Conservation (phyloP, 176 grass and related monocot species). For the Oryza meyeriana region DNA sequence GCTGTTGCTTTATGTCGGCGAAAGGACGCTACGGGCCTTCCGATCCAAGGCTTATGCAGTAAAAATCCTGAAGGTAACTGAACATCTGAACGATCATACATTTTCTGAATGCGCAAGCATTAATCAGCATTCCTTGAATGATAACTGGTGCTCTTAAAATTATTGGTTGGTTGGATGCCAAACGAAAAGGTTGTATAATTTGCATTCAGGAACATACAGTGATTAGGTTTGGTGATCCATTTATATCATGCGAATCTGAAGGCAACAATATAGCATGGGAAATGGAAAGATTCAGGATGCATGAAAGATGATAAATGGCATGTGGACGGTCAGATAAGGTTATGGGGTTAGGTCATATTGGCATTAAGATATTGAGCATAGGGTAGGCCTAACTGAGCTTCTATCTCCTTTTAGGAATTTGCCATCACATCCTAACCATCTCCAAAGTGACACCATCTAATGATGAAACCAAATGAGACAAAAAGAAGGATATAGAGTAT, state of each 20-base stretch:
- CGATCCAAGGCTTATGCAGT: constrained; percentile 66
- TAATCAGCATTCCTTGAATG: not conserved
- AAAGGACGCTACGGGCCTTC: constrained; percentile 58
- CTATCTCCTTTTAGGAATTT: not conserved
- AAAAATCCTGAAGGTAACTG: constrained; percentile 82
- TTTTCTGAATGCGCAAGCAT: not conserved
- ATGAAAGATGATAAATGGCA: not conserved
- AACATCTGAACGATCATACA: not conserved
- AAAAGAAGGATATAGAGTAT: not conserved
- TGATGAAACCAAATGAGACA: not conserved
- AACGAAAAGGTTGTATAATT: not conserved
- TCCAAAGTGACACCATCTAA: not conserved
- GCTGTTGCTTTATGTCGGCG: constrained; percentile 59
- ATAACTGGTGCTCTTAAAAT: not conserved
- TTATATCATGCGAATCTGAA: not conserved
- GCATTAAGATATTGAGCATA: not conserved
- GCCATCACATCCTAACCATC: not conserved
- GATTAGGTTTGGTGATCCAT: not conserved
- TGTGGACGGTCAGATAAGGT: not conserved
- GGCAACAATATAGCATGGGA: not conserved
- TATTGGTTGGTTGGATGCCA: not conserved
- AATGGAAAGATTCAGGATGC: constrained; percentile 12
- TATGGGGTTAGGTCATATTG: not conserved
- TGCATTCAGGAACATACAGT: not conserved
- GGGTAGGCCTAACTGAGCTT: not conserved